A percentile compares a stretch with the other conserved stretches of the same genome.
Conservation (phyloP, 192 early-diverging fungal species). For the Podila epigama region DNA sequence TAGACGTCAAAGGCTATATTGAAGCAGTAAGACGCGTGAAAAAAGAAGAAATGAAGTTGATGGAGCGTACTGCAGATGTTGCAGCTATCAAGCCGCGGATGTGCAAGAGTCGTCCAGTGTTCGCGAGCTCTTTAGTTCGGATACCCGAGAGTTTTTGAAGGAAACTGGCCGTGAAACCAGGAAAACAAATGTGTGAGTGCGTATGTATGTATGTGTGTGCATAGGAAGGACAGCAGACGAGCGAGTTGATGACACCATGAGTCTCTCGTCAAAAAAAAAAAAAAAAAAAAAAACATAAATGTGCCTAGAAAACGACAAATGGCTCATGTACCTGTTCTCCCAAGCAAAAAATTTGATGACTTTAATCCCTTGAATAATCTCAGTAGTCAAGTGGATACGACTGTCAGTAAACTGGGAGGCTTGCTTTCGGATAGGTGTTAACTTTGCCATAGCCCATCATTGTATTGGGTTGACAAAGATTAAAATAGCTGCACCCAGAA, state of each 20-base stretch:
- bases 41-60: neutral
- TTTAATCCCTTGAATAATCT: slow-evolving; percentile 58
- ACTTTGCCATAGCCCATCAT: slow-evolving; percentile 1
- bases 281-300: neutral
- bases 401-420: slow-evolving; percentile 51
- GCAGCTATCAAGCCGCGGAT: slow-evolving; percentile 4
- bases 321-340: slow-evolving; percentile 38
- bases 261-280: neutral
- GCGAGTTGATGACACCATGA: too few relatives aligned
- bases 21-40: neutral
- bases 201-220: too few relatives aligned
- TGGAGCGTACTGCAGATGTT: slow-evolving; percentile 6
- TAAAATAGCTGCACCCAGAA: slow-evolving; percentile 12
- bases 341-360: slow-evolving; percentile 70
- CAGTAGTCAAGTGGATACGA: slow-evolving; percentile 55
- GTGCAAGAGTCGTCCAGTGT: neutral
- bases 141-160: slow-evolving; percentile 1
- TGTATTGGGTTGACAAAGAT: slow-evolving; percentile 11
- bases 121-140: slow-evolving; percentile 6
- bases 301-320: neutral
- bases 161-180: too few relatives aligned
- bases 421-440: slow-evolving; percentile 10
- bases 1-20: too few relatives aligned
- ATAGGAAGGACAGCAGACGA: too few relatives aligned
- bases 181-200: too few relatives aligned